Base-by-base conservation (phyloP, 345 rosid species). In the Dimocarpus longan region DNA sequence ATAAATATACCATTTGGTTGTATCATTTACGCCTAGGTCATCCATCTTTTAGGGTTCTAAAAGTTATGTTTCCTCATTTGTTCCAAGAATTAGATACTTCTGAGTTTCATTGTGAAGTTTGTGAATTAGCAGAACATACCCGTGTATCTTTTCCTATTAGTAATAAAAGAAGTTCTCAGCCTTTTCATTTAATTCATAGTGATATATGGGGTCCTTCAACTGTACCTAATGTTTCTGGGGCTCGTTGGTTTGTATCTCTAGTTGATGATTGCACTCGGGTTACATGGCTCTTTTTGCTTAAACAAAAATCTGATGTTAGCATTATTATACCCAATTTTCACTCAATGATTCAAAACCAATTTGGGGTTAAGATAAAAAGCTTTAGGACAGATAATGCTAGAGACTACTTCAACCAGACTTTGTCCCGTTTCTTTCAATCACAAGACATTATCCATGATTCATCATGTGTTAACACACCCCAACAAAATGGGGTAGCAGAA, bases 61-160 rank as follows among this genome's bases (percentile, higher is more conserved):
- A 76, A n/a, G 9, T 22, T 3, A 15, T 76, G 64, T 48, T 76
- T 66, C 62, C 18, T 44, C 0, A 1, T 5, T 66, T 66, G 43
- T 64, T 65, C 24, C 3, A 6, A 8, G 16, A 10, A 3, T 6
- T 64, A 22, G 37, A 72, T 48, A 18, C 1, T 52, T 3, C 10
- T 3, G 6, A 37, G 3, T 63, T 75, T 64, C 40, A 44, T 10
- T 64, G 52, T 64, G 70, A 75, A 12, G 3, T 21, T 6, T 75
- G 70, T 42, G 59, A 75, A 48, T 22, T 63, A 8, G 78, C 13
- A 43, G 46, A 75, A 64, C 78, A 75, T 5, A 73, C 1, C 3
- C 37, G 16, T 69, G 72, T 44, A 10, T 44, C 32, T 15, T 56
- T 56, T 56, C 62, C 18, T 13, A 56, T 4, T 18, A 56, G 7